Percentiles rank a stretch among this genome's conserved stretches.
phyloP scores from a whole-genome alignment of 176 grass and related monocot species.

The Oryza rufipogon region DNA sequence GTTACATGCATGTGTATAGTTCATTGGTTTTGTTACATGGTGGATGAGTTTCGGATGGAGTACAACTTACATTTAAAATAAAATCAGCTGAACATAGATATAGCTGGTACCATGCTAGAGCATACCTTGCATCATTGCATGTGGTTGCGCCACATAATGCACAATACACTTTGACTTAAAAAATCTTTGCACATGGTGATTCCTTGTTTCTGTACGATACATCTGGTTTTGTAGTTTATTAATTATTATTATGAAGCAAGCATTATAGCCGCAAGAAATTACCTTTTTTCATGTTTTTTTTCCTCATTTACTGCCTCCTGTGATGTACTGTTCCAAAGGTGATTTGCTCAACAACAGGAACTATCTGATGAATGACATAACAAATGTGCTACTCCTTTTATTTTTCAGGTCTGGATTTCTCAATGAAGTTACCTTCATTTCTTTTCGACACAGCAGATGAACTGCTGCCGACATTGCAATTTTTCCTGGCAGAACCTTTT shows the following conservation, averaged over 20 bases:
- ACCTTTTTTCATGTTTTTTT: not conserved
- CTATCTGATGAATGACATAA: conserved; percentile 16
- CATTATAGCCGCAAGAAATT: conserved; percentile 11
- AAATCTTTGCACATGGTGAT: not conserved
- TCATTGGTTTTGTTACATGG: too few species aligned
- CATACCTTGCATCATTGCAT: not conserved
- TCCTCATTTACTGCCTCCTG: not conserved
- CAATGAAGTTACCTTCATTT: conserved; percentile 20
- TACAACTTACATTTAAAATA: not conserved
- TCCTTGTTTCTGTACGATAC: conserved; percentile 11
- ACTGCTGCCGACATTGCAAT: conserved; percentile 17
- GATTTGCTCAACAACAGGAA: conserved; percentile 9
- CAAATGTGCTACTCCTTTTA: not conserved
- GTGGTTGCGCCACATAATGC: not conserved
- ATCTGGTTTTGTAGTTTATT: conserved; percentile 5
- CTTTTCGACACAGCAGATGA: conserved; percentile 17
- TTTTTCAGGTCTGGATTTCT: conserved; percentile 28
- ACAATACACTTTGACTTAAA: not conserved
- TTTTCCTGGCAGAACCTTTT: conserved; percentile 23
- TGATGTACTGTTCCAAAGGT: conserved; percentile 13
- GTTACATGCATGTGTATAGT: too few species aligned
- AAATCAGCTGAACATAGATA: not conserved
- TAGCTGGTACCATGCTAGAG: not conserved
- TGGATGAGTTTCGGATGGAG: too few species aligned
- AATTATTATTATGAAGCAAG: not conserved